Percentiles rank a stretch among this genome's conserved stretches.
Conservation (phyloP, 768 basidiomycete genomes). For the Boletus edulis region DNA sequence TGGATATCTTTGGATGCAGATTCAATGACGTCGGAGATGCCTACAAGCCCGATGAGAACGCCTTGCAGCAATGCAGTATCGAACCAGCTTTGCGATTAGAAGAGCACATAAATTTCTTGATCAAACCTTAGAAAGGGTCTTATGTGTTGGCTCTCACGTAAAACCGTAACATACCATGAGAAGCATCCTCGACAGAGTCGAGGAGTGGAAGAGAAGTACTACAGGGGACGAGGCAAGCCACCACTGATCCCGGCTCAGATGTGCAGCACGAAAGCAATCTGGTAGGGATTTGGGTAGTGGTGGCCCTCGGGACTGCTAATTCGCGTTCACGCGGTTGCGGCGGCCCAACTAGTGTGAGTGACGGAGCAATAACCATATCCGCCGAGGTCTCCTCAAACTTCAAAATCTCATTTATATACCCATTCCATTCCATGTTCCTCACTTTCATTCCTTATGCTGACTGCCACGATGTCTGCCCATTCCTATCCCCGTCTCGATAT, state of each 20-base stretch:
- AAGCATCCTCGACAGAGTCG: not conserved
- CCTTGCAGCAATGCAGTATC: not conserved
- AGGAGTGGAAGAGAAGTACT: slow-evolving; percentile 4
- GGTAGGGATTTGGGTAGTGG: not conserved
- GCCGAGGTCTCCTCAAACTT: slow-evolving; percentile 25
- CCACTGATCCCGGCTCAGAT: not conserved
- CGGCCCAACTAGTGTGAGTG: slow-evolving; percentile 15
- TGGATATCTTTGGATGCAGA: not conserved
- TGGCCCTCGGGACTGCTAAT: slow-evolving; percentile 24
- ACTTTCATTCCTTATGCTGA: slow-evolving; percentile 5
- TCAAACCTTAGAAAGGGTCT: slow-evolving; percentile 9
- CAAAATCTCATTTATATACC: slow-evolving; percentile 24
- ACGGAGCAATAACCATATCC: slow-evolving; percentile 35
- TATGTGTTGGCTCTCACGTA: slow-evolving; percentile 15
- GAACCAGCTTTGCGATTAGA: slow-evolving; percentile 3
- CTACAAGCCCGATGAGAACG: slow-evolving; percentile 12
- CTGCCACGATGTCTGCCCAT: slow-evolving; percentile 14
- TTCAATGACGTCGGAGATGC: slow-evolving; percentile 18
- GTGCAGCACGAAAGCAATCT: not conserved
- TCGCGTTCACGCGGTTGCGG: slow-evolving; percentile 28
- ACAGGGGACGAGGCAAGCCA: not conserved
- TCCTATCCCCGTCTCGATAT: slow-evolving; percentile 1
- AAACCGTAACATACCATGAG: not conserved
- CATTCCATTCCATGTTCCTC: not conserved
- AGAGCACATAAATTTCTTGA: not conserved